These are phyloP conservation scores for Dicorynia guianensis DNA, from an alignment of 306 rosid species.

Conservation along the genomic window DNA sequence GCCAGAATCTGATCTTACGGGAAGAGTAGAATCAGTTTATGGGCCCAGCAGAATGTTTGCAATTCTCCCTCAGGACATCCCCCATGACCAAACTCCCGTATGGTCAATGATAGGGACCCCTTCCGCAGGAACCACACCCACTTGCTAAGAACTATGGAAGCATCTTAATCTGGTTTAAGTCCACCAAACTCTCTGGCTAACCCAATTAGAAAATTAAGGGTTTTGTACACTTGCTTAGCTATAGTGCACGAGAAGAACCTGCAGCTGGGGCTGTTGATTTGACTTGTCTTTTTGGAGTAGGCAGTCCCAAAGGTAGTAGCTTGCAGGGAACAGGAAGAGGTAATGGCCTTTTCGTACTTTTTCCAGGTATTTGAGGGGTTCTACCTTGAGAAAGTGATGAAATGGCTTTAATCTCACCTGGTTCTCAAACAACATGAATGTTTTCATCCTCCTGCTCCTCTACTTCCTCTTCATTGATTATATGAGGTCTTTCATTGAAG, in stretches of 20 bases:
- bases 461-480: constrained; percentile 32
- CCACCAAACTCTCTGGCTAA: constrained; percentile 71
- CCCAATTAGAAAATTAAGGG: constrained; percentile 66
- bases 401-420: constrained; percentile 82
- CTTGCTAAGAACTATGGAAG: constrained; percentile 64
- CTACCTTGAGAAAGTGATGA: constrained; percentile 84
- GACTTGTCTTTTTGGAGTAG: constrained; percentile 60
- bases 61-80: constrained; percentile 74
- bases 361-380: constrained; percentile 85
- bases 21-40: constrained; percentile 73
- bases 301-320: constrained; percentile 80
- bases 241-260: constrained; percentile 52
- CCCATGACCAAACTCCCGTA: constrained; percentile 83
- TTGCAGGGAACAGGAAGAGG: constrained; percentile 84
- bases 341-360: constrained; percentile 66
- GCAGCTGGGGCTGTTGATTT: constrained; percentile 50
- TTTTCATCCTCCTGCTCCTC: constrained; percentile 26
- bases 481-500: constrained; percentile 4
- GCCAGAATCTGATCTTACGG: constrained; percentile 80
- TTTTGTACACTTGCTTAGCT: constrained; percentile 60
- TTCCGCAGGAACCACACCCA: constrained; percentile 67
- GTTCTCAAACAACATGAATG: constrained; percentile 60
- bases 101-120: constrained; percentile 84
- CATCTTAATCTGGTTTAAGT: constrained; percentile 65
- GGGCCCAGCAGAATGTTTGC: constrained; percentile 85